A percentile compares a stretch with the other conserved stretches of the same genome.
Conservation (phyloP, 176 grass and related monocot species). For the Carex pumila region DNA sequence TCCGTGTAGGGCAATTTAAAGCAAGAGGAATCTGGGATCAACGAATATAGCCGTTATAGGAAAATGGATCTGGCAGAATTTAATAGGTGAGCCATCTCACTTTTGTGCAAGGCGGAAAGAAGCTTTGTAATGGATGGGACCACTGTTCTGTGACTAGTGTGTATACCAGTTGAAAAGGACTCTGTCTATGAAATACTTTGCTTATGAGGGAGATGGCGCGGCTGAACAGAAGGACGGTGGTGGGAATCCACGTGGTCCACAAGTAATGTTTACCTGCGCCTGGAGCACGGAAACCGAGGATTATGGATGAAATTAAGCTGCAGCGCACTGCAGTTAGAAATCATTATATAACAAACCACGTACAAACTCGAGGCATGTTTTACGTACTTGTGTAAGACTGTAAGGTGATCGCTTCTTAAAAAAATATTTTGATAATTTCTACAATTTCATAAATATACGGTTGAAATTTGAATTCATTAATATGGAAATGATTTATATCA, state of each 20-base stretch:
- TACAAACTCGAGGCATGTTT: no score
- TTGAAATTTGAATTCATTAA: no score
- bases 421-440: no score
- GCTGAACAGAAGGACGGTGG: constrained; percentile 5
- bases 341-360: no score
- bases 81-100: background rate
- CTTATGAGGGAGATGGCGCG: constrained; percentile 3
- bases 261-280: background rate
- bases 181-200: background rate
- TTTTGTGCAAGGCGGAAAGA: background rate
- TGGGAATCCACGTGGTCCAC: constrained; percentile 31
- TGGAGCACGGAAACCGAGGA: background rate
- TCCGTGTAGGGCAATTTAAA: constrained; percentile 30
- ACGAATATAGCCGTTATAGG: constrained; percentile 74
- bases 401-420: no score
- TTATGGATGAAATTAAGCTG: background rate
- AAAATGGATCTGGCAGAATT: background rate
- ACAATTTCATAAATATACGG: no score
- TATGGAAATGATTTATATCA: no score
- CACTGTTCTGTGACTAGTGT: background rate
- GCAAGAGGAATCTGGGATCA: constrained; percentile 6
- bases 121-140: background rate
- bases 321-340: background rate
- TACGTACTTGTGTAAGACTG: no score
- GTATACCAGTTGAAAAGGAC: background rate